Percentiles rank a stretch among this genome's conserved stretches.
These are phyloP conservation scores for Nymphaea colorata DNA, from an alignment of 164 flowering plant species.

Conservation along the genomic window DNA sequence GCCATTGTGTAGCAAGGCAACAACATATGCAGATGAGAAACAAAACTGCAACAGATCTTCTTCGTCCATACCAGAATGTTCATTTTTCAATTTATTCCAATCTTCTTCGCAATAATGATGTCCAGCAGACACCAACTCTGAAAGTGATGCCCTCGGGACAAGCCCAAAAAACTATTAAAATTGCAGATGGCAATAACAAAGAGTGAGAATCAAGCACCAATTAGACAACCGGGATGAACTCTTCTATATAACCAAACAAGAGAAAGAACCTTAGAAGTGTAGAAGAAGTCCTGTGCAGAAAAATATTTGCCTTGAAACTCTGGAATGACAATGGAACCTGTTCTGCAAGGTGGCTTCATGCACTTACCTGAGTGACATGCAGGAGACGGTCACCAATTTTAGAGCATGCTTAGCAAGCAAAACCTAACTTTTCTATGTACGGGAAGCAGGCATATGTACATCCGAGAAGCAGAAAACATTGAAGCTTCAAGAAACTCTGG, in stretches of 20 bases:
- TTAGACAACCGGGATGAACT: background rate
- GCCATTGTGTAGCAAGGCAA: conserved; percentile 34
- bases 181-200: background rate
- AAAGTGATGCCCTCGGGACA: conserved; percentile 25
- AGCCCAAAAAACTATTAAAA: conserved; percentile 36
- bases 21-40: conserved; percentile 42
- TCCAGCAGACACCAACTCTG: conserved; percentile 32
- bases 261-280: conserved; percentile 27
- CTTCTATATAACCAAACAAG: background rate
- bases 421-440: too few relatives aligned
- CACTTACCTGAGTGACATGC: conserved; percentile 22
- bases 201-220: background rate
- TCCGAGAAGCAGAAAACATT: too few relatives aligned
- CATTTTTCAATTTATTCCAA: conserved; percentile 26
- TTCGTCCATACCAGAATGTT: conserved; percentile 19
- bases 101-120: conserved; percentile 31
- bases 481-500: too few relatives aligned
- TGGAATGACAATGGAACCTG: conserved; percentile 17
- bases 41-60: conserved; percentile 32
- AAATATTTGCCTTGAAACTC: conserved; percentile 19
- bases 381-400: background rate
- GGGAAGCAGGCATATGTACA: too few relatives aligned
- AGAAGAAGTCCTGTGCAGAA: conserved; percentile 22
- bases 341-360: conserved; percentile 26
- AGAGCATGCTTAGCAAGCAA: background rate